Evolutionary conservation across 768 basidiomycete species (phyloP).

Genomic region (Aureoboletus auriporus): DNA sequence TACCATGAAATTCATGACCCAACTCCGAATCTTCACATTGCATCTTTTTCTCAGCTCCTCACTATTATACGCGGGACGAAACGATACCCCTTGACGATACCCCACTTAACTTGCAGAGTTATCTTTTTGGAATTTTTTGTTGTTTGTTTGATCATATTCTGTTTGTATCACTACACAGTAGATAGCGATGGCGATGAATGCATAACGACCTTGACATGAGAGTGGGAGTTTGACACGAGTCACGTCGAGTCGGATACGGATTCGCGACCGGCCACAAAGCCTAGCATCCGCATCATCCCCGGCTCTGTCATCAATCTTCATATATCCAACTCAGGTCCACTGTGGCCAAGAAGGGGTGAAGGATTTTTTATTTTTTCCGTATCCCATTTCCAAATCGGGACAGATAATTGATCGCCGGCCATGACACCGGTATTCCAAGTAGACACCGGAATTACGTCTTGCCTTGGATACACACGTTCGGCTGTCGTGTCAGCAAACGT

Average conservation of each 20-base stretch:
- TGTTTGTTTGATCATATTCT: not conserved
- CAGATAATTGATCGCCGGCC: too few species aligned
- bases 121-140: not conserved
- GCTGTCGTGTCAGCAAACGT: too few species aligned
- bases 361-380: too few species aligned
- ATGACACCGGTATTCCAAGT: not conserved
- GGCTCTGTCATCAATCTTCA: constrained; percentile 5
- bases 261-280: too few species aligned
- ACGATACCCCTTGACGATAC: constrained; percentile 23
- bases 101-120: constrained; percentile 5
- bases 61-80: constrained; percentile 10
- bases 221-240: too few species aligned
- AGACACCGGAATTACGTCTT: not conserved
- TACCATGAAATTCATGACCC: constrained; percentile 1
- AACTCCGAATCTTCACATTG: constrained; percentile 3
- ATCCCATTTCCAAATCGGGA: too few species aligned
- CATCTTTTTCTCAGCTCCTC: constrained; percentile 1
- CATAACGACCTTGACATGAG: not conserved
- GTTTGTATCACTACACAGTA: constrained; percentile 8
- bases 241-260: too few species aligned
- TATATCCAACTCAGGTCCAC: constrained; percentile 1
- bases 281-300: not conserved
- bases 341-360: not conserved
- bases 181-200: constrained; percentile 3
- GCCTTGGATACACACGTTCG: too few species aligned